A percentile compares a stretch with the other conserved stretches of the same genome.
These are phyloP conservation scores for Logfia minima DNA, from an alignment of 129 eudicot genomes.

Conservation along the genomic window DNA sequence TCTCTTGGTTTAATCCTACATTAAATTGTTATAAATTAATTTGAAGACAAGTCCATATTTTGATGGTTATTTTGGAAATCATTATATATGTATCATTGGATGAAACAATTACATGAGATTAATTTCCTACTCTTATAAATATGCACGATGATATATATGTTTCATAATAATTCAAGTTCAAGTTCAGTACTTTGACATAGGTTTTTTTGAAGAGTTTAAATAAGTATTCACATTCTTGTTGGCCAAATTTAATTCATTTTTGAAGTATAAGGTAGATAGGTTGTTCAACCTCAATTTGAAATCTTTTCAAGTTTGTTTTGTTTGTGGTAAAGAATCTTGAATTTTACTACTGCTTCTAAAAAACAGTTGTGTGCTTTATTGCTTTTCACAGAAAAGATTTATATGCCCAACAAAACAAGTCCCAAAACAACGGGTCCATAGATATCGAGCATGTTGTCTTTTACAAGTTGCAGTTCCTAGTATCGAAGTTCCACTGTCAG, in stretches of 20 bases:
- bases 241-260: too few species aligned
- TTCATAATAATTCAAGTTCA: not conserved
- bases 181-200: not conserved
- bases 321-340: not conserved
- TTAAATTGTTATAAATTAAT: not conserved
- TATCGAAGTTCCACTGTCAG: conserved; percentile 17
- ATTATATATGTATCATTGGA: too few species aligned
- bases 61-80: not conserved
- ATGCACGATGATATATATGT: not conserved
- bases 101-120: too few species aligned
- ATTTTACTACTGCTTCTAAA: not conserved
- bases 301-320: not conserved
- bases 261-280: too few species aligned
- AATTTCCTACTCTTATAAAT: too few species aligned
- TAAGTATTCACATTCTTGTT: too few species aligned
- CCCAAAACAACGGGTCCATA: conserved; percentile 31
- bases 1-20: not conserved
- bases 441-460: conserved; percentile 32
- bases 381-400: conserved; percentile 34
- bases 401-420: conserved; percentile 36
- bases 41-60: not conserved
- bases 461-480: conserved; percentile 41
- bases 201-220: too few species aligned
- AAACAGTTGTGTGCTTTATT: not conserved
- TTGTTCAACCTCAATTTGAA: not conserved